Conservation (phyloP, 2,329 filamentous ascomycete genomes). For the Aspergillus alliaceus region DNA sequence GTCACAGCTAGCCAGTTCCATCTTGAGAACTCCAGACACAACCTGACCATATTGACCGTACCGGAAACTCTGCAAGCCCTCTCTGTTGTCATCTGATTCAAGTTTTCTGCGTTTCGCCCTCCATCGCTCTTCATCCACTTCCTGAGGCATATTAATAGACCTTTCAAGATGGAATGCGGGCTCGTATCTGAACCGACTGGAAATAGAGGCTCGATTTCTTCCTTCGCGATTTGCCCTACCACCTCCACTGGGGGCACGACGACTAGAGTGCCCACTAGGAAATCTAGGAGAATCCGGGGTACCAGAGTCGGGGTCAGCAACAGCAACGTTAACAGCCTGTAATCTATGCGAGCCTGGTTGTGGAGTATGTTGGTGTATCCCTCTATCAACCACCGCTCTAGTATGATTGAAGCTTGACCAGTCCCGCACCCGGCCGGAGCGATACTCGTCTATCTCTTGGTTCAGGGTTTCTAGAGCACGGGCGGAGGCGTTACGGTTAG, state of each 20-base stretch:
- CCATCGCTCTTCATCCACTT: slow-evolving; percentile 43
- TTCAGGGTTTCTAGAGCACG: slow-evolving; percentile 42
- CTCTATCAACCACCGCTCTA: slow-evolving; percentile 25
- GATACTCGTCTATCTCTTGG: slow-evolving; percentile 38
- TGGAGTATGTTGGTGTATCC: slow-evolving; percentile 23
- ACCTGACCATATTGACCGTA: slow-evolving; percentile 90
- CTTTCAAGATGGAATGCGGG: slow-evolving; percentile 25
- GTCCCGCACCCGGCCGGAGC: slow-evolving; percentile 25
- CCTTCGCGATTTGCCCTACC: slow-evolving; percentile 14
- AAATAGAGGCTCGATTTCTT: slow-evolving; percentile 16
- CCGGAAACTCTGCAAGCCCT: slow-evolving; percentile 58
- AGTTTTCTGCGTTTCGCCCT: slow-evolving; percentile 68
- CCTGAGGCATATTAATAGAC: slow-evolving; percentile 28
- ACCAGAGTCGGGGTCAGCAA: slow-evolving; percentile 20
- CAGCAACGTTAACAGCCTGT: slow-evolving; percentile 11
- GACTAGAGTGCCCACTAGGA: slow-evolving; percentile 18
- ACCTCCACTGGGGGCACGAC: slow-evolving; percentile 22
- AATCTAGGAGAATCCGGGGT: slow-evolving; percentile 14
- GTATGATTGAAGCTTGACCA: slow-evolving; percentile 26
- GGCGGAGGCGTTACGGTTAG: slow-evolving; percentile 27
- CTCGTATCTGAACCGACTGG: slow-evolving; percentile 26
- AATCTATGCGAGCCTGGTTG: slow-evolving; percentile 13
- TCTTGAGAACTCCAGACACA: slow-evolving; percentile 73
- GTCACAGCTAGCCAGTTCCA: slow-evolving; percentile 90
- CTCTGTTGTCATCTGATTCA: slow-evolving; percentile 59